Conservation (phyloP, 371 early-diverging fungal genomes). For the Quaeritorhiza haematococci region DNA sequence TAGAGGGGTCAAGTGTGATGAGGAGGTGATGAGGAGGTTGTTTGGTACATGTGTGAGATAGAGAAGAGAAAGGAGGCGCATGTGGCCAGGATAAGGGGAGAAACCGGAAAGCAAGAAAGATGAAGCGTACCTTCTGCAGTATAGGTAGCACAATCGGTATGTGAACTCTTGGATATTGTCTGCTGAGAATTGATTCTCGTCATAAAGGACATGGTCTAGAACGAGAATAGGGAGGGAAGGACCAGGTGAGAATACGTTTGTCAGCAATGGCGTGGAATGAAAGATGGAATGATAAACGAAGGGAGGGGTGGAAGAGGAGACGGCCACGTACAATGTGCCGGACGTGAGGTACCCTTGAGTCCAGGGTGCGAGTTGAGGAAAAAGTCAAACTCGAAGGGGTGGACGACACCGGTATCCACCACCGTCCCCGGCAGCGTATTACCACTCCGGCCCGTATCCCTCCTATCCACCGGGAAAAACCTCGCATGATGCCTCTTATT, state of each 20-base stretch:
- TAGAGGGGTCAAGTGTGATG: no score
- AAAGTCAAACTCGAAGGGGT: slow-evolving; percentile 45
- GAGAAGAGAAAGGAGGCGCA: no score
- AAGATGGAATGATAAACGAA: no score
- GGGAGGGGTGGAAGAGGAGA: no score
- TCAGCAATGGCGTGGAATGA: neutral
- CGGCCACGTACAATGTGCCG: no score
- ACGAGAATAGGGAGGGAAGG: neutral
- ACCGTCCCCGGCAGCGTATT: slow-evolving; percentile 39
- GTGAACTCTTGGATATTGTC: slow-evolving; percentile 3
- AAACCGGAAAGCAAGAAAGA: no score
- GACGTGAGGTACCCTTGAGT: slow-evolving; percentile 39
- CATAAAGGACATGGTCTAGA: slow-evolving; percentile 1
- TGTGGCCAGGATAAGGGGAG: no score
- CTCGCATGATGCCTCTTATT: slow-evolving; percentile 38
- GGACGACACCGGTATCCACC: slow-evolving; percentile 30
- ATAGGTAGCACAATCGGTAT: slow-evolving; percentile 1
- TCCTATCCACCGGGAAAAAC: slow-evolving; percentile 12
- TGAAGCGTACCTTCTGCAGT: no score
- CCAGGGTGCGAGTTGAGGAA: slow-evolving; percentile 42
- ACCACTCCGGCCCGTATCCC: slow-evolving; percentile 12
- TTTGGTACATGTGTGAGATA: no score
- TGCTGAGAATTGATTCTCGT: neutral
- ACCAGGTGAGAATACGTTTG: neutral
- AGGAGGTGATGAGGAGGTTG: no score